Percentiles rank a stretch among this genome's conserved stretches.
Conservation (phyloP, 495 filamentous ascomycete species). For the Penicillium coprophilum region DNA sequence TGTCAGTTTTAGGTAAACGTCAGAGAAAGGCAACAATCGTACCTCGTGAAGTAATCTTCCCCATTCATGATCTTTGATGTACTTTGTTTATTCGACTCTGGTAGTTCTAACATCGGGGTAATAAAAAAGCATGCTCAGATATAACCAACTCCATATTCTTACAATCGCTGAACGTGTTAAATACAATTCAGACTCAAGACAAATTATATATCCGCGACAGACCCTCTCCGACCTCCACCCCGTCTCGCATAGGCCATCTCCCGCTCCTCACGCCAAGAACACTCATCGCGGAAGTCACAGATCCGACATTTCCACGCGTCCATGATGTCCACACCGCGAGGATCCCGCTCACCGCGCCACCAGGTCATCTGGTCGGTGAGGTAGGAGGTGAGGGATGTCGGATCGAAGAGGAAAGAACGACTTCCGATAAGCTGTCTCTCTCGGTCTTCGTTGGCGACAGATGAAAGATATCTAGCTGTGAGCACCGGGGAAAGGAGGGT, state of each 20-base stretch:
- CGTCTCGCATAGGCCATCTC: slow-evolving; percentile 46
- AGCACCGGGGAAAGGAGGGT: slow-evolving; percentile 48
- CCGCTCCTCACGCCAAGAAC: slow-evolving; percentile 59
- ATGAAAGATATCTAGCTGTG: slow-evolving; percentile 46
- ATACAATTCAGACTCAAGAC: not conserved
- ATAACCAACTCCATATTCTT: not conserved
- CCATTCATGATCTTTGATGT: not conserved
- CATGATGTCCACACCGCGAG: slow-evolving; percentile 79
- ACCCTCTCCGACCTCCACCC: slow-evolving; percentile 23
- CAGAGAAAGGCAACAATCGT: too few species aligned
- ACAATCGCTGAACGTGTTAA: slow-evolving; percentile 1
- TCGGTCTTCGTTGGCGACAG: slow-evolving; percentile 29
- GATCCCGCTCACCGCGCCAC: slow-evolving; percentile 80
- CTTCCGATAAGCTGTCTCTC: slow-evolving; percentile 57
- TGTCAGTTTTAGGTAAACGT: too few species aligned
- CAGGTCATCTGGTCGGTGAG: slow-evolving; percentile 69
- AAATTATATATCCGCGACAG: slow-evolving; percentile 17
- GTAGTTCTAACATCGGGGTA: not conserved
- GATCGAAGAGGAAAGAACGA: slow-evolving; percentile 70
- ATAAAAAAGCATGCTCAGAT: slow-evolving; percentile 1
- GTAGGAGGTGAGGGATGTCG: slow-evolving; percentile 59
- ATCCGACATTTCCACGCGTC: slow-evolving; percentile 87
- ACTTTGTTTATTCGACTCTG: not conserved
- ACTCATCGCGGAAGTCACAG: slow-evolving; percentile 63
- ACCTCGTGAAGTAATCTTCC: too few species aligned